Evolutionary conservation across 2,329 filamentous ascomycete genomes (phyloP), one percentile per base, ranked within the genome.

Genomic region (Stenocarpella maydis): DNA sequence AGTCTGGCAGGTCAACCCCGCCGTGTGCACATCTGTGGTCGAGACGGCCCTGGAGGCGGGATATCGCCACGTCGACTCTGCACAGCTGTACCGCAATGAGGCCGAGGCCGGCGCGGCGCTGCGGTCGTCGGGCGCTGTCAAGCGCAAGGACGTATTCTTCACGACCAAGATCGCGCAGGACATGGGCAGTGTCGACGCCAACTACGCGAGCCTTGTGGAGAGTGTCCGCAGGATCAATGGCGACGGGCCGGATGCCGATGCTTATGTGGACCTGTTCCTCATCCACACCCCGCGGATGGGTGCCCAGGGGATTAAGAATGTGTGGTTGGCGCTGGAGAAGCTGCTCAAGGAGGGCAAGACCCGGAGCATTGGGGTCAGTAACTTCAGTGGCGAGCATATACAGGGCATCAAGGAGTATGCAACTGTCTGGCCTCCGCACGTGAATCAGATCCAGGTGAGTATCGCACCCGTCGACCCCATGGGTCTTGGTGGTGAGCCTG

Each of bases 331-430:
- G 10, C 49, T 69, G 37, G 67, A 69, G 47, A 63, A 28, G 24
- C 15, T 69, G 24, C 60, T 64, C 12, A 65, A 69, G 60, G 67
- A 69, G 58, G 67, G 67, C 4, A 69, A 65, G 28, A 65, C 67
- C 3, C 19, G 60, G 58, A 69, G 67, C 19, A 65, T 69, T 2
- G 67, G 67, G 24, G 67, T 69, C 7, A 69, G 67, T 26, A 69
- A 69, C 41, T 69, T 64, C 1, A 50, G 21, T 19, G 63, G 34
- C 2, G 34, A 45, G 26, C 17, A 69, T 17, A 69, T 69, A 28
- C 45, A 69, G 19, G 67, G 39, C 5, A 69, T 69, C 58, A 69
- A 69, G 41, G 67, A 69, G 58, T 69, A 69, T 41, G 67, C 67
- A 14, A 65, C 49, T n/a, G 60, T 69, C 4, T 69, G 67, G 67